Base-by-base conservation (phyloP, 345 rosid species). In the Eucalyptus brandiana region DNA sequence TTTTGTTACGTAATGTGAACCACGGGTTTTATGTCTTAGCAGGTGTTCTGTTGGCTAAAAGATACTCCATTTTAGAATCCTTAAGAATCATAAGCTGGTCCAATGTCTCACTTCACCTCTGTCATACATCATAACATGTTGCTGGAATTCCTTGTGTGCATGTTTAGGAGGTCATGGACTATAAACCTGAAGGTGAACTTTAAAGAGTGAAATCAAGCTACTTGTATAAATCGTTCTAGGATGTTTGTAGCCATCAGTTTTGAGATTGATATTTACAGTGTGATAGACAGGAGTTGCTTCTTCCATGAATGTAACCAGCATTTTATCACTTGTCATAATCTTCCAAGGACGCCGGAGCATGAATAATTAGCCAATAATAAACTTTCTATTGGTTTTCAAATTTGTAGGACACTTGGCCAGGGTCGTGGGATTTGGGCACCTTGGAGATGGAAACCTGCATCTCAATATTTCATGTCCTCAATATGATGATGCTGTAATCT, bases 371-470 rank as follows among this genome's bases (percentile, higher is more conserved):
- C 40, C 42, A 88, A 81, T 80, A 26, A 34, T 34, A 19, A n/a
- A 56, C 69, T 42, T 85, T n/a, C 18, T 87, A 69, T 54, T 86
- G 62, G 80, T 49, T 76, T 26, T 85, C 40, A 44, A 86, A 60
- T 87, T 88, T 88, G 89, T 91, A 98, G 99, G 96, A 91, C 91
- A 92, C 88, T 93, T 90, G 72, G 99, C 96, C 45, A 94, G 91
- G 89, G 99, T 96, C 17, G 91, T 96, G 92, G 99, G 93, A 88
- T 97, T 95, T 87, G 99, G 99, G 88, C 99, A 98, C 92, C 98
- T 98, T 28, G 99, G 99, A 87, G 99, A 98, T 30, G 96, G 98
- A 47, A 98, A 98, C 93, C 93, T 98, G 90, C 99, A 98, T 92
- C 97, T 98, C 50, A 97, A 98, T 91, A 90, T 98, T 91, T 98